Evolutionary conservation across 441 rosid species (phyloP).

Genomic region (Macaranga tanarius): DNA sequence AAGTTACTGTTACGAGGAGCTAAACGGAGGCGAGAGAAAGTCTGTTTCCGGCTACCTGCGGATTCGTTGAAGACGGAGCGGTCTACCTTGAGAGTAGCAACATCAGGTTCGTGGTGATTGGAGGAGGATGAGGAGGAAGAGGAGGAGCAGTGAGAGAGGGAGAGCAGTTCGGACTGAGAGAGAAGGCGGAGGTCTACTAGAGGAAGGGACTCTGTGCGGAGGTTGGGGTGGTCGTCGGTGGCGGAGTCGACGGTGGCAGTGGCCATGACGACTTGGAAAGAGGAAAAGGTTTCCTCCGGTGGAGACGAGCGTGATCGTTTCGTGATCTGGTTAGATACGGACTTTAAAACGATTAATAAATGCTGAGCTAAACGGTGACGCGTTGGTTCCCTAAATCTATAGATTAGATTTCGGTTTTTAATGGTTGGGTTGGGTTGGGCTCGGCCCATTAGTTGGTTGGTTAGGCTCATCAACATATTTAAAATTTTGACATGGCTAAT

Average conservation of each 20-base stretch:
- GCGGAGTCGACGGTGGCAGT: constrained; percentile 28
- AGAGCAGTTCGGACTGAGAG: constrained; percentile 55
- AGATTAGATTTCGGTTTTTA: no score
- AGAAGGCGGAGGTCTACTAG: constrained; percentile 65
- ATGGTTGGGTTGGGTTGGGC: not conserved
- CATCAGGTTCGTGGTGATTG: constrained; percentile 38
- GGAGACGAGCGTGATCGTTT: not conserved
- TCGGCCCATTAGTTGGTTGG: no score
- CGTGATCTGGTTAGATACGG: not conserved
- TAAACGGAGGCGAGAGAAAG: constrained; percentile 81
- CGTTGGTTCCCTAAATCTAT: not conserved
- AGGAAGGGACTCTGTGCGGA: constrained; percentile 57
- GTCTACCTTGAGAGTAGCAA: constrained; percentile 72
- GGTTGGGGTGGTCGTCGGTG: not conserved
- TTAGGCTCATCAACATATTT: no score
- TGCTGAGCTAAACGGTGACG: not conserved
- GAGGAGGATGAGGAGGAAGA: constrained; percentile 38
- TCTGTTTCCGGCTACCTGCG: constrained; percentile 89
- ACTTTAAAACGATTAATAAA: not conserved
- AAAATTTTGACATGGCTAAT: no score
- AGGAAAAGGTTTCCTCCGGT: not conserved
- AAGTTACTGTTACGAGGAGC: constrained; percentile 42
- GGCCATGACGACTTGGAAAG: constrained; percentile 36
- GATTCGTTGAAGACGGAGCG: constrained; percentile 93
- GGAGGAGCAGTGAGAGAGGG: constrained; percentile 52